These are phyloP conservation scores for Lobosporangium transversale DNA, from an alignment of 192 early-diverging fungal genomes.

Conservation along the genomic window DNA sequence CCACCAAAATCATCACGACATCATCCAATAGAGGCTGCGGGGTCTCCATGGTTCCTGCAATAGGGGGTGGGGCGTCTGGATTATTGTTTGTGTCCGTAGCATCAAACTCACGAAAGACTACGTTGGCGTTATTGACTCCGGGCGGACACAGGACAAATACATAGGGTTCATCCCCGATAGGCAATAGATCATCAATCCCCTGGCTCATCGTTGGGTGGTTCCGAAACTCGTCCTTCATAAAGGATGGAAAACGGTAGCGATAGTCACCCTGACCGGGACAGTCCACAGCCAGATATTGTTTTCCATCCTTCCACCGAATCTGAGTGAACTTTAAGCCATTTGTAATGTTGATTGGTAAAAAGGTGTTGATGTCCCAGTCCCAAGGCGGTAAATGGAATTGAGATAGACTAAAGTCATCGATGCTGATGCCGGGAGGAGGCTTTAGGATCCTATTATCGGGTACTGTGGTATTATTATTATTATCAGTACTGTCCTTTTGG, in stretches of 20 bases:
- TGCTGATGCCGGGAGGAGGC: constrained; percentile 26
- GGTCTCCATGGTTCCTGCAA: constrained; percentile 18
- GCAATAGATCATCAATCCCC: constrained; percentile 30
- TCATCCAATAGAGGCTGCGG: constrained; percentile 45
- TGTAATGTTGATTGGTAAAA: constrained; percentile 30
- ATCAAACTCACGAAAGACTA: constrained; percentile 46
- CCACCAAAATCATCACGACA: constrained; percentile 49
- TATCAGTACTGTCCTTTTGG: background rate
- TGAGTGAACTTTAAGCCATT: constrained; percentile 30
- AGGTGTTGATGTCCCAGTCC: constrained; percentile 40
- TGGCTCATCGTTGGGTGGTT: background rate
- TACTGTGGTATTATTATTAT: constrained; percentile 1
- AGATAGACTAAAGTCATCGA: constrained; percentile 28
- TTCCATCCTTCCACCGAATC: constrained; percentile 36
- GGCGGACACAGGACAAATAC: constrained; percentile 50
- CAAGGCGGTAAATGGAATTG: constrained; percentile 37
- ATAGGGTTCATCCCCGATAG: constrained; percentile 20
- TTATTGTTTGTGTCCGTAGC: background rate
- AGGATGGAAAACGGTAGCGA: constrained; percentile 37
- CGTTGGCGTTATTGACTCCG: constrained; percentile 34
- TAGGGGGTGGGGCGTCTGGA: constrained; percentile 13
- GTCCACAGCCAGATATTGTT: constrained; percentile 31
- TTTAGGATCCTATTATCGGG: constrained; percentile 27
- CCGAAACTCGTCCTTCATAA: constrained; percentile 19
- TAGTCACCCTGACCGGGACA: constrained; percentile 20